Evolutionary conservation across 768 basidiomycete genomes (phyloP).

Genomic region (Tulasnella sp.): DNA sequence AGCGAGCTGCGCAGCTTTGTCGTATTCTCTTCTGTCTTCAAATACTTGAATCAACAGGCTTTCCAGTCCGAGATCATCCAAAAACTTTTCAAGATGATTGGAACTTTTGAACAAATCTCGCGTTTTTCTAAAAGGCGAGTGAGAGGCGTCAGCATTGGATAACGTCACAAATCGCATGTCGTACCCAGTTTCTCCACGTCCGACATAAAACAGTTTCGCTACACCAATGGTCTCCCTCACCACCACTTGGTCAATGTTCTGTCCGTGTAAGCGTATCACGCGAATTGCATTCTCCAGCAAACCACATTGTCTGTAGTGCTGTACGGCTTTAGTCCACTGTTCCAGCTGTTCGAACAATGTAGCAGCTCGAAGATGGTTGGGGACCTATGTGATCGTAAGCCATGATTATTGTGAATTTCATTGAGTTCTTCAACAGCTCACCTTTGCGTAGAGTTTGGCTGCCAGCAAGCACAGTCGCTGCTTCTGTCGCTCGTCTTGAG

Average conservation of each 20-base stretch:
- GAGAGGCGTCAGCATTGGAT: conserved; percentile 8
- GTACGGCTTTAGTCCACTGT: conserved; percentile 10
- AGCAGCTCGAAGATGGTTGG: not conserved
- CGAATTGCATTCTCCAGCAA: conserved; percentile 7
- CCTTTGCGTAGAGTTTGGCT: conserved; percentile 8
- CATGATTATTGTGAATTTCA: no score
- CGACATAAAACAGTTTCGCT: conserved; percentile 37
- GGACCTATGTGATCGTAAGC: no score
- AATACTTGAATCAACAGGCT: conserved; percentile 36
- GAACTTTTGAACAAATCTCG: conserved; percentile 35
- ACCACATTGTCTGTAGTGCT: conserved; percentile 3
- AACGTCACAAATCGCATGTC: conserved; percentile 13
- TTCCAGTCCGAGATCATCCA: conserved; percentile 42
- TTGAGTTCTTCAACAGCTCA: conserved; percentile 4
- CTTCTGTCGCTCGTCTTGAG: not conserved
- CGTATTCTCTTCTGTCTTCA: conserved; percentile 29
- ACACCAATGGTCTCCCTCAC: conserved; percentile 29
- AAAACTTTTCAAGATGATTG: conserved; percentile 42
- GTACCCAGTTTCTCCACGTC: conserved; percentile 29
- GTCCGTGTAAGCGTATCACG: conserved; percentile 20
- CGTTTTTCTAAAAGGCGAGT: conserved; percentile 31
- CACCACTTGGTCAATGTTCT: conserved; percentile 25
- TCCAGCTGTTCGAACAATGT: not conserved
- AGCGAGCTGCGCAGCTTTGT: conserved; percentile 42
- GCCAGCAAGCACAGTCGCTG: conserved; percentile 1